These are phyloP conservation scores for Acanthamoeba royreba DNA, from an alignment of 208 protist species.

Conservation along the genomic window DNA sequence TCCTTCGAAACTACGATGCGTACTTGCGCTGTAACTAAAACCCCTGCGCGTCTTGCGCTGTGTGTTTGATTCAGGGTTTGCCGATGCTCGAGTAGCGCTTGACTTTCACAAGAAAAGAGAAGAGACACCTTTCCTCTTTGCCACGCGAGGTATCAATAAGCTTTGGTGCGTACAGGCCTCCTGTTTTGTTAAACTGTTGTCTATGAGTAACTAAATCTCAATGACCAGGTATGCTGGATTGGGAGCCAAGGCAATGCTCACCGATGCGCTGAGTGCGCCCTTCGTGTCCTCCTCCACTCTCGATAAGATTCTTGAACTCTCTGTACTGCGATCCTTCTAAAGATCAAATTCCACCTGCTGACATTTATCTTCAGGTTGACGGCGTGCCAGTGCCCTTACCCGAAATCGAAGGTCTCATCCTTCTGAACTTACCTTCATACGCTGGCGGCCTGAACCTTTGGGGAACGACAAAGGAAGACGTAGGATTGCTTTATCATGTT, in stretches of 20 bases:
- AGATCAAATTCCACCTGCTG: no score
- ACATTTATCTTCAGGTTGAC: neutral
- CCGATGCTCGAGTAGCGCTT: neutral
- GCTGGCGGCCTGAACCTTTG: slow-evolving; percentile 23
- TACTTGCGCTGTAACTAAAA: no score
- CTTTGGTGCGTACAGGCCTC: no score
- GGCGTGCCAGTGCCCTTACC: neutral
- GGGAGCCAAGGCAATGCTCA: neutral
- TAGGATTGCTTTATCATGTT: neutral
- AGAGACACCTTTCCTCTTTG: neutral
- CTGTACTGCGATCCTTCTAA: no score
- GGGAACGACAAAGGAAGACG: neutral
- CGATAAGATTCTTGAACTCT: neutral
- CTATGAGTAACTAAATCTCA: no score
- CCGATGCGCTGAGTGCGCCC: neutral
- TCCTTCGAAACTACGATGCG: no score
- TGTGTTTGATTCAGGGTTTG: neutral
- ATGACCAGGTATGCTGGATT: neutral
- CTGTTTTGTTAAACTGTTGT: no score
- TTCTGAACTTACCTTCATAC: slow-evolving; percentile 7
- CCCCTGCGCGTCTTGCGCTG: no score
- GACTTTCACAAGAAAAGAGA: slow-evolving; percentile 33
- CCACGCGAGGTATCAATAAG: slow-evolving; percentile 24
- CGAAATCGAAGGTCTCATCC: neutral
- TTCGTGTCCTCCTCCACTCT: neutral